Conservation (phyloP, 78 protist genomes). For the Dictyostelium firmibasis region DNA sequence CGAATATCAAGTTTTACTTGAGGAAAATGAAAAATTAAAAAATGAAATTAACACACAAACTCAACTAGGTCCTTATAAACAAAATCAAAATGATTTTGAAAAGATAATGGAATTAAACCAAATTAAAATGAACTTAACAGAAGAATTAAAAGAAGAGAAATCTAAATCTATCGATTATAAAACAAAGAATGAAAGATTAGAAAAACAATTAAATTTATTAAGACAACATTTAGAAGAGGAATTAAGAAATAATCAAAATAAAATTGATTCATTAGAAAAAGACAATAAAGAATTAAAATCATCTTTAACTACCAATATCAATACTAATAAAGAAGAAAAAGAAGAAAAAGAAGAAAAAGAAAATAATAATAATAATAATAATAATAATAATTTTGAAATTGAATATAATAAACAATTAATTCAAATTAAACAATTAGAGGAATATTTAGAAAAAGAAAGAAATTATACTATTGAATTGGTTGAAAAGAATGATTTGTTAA, state of each 20-base stretch:
- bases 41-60: background rate
- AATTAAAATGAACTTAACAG: background rate
- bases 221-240: constrained; percentile 27
- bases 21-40: background rate
- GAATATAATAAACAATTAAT: constrained; percentile 12
- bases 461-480: constrained; percentile 6
- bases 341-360: background rate
- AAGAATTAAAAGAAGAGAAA: constrained; percentile 12
- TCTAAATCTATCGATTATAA: background rate
- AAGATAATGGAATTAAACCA: background rate
- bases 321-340: background rate
- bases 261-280: background rate
- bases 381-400: background rate
- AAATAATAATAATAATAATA: background rate
- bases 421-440: background rate
- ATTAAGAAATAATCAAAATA: constrained; percentile 6
- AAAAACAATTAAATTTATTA: constrained; percentile 8
- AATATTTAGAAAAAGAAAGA: constrained; percentile 21
- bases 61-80: no score
- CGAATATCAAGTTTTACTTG: background rate
- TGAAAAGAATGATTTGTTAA: background rate
- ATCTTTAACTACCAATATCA: background rate
- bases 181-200: constrained; percentile 29
- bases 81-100: background rate
- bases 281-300: background rate